Evolutionary conservation across 1,139 yeast species (phyloP).

Genomic region (Lodderomyces oxycetoniae): DNA sequence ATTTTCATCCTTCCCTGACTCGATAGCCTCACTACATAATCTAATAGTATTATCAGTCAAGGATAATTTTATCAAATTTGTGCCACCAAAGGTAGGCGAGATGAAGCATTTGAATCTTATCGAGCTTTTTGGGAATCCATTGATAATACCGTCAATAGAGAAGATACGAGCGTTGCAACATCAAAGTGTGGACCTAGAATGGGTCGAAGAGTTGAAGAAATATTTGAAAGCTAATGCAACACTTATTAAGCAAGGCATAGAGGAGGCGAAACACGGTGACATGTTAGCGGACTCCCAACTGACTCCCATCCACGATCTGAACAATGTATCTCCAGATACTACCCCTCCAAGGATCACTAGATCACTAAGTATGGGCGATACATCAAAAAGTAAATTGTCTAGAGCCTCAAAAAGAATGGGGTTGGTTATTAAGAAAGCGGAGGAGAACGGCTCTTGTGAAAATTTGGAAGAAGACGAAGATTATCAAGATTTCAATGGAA

Average conservation of each 20-base stretch:
- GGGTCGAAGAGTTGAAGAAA: slow-evolving; percentile 49
- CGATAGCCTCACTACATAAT: slow-evolving; percentile 35
- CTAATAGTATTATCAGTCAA: slow-evolving; percentile 60
- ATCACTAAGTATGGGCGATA: slow-evolving; percentile 41
- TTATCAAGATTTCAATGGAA: neutral
- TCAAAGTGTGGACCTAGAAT: slow-evolving; percentile 44
- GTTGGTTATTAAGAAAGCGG: slow-evolving; percentile 48
- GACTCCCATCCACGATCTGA: neutral
- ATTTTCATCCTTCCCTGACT: slow-evolving; percentile 38
- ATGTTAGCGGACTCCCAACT: slow-evolving; percentile 5
- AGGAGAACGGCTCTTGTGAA: slow-evolving; percentile 16
- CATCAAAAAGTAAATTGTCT: slow-evolving; percentile 45
- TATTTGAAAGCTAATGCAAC: slow-evolving; percentile 33
- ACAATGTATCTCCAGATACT: neutral
- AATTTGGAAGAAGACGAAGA: slow-evolving; percentile 4
- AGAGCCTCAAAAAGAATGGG: slow-evolving; percentile 65
- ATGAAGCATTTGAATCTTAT: slow-evolving; percentile 52
- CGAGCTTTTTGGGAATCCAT: slow-evolving; percentile 70
- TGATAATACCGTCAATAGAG: slow-evolving; percentile 47
- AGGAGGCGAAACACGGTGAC: slow-evolving; percentile 15
- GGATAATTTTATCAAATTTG: slow-evolving; percentile 52
- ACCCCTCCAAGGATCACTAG: slow-evolving; percentile 30
- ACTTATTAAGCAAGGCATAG: slow-evolving; percentile 21
- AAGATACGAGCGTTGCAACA: slow-evolving; percentile 31
- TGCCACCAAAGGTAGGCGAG: slow-evolving; percentile 55